Percentiles rank a stretch among this genome's conserved stretches.
These are phyloP conservation scores for Penicillium paneum DNA, from an alignment of 2,329 filamentous ascomycete genomes.

Conservation along the genomic window DNA sequence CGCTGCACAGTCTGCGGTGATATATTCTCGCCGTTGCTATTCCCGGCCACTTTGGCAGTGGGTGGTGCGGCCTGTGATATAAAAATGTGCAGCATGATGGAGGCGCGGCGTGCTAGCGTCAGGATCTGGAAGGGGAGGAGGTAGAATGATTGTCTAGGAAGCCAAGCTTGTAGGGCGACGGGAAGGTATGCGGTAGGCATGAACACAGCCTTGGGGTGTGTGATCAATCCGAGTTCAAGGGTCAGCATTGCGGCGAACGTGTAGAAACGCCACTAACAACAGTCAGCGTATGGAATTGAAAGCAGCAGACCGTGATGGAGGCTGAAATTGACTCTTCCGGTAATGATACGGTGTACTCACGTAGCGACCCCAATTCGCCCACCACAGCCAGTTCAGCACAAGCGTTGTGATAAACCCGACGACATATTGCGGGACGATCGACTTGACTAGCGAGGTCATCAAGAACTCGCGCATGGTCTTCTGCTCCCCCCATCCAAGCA, in stretches of 20 bases:
- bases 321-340: not conserved
- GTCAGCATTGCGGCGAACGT: slow-evolving; percentile 54
- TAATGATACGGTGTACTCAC: slow-evolving; percentile 32
- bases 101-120: slow-evolving; percentile 68
- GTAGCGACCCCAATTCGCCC: slow-evolving; percentile 45
- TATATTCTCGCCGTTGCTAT: slow-evolving; percentile 31
- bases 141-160: slow-evolving; percentile 46
- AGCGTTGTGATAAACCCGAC: slow-evolving; percentile 37
- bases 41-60: slow-evolving; percentile 42
- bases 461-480: slow-evolving; percentile 70
- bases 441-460: slow-evolving; percentile 57
- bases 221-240: slow-evolving; percentile 58
- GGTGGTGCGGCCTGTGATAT: slow-evolving; percentile 76
- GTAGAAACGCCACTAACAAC: slow-evolving; percentile 49
- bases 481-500: slow-evolving; percentile 57
- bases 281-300: slow-evolving; percentile 11
- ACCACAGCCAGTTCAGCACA: slow-evolving; percentile 42
- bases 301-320: too few species aligned
- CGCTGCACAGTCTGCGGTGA: slow-evolving; percentile 57
- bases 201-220: slow-evolving; percentile 47
- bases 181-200: slow-evolving; percentile 36
- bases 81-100: slow-evolving; percentile 77
- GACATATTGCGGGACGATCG: slow-evolving; percentile 39
- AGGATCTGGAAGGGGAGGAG: slow-evolving; percentile 80
- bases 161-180: slow-evolving; percentile 24